Evolutionary conservation across 2,329 filamentous ascomycete species (phyloP).

Genomic region (Hirsutella minnesotensis): DNA sequence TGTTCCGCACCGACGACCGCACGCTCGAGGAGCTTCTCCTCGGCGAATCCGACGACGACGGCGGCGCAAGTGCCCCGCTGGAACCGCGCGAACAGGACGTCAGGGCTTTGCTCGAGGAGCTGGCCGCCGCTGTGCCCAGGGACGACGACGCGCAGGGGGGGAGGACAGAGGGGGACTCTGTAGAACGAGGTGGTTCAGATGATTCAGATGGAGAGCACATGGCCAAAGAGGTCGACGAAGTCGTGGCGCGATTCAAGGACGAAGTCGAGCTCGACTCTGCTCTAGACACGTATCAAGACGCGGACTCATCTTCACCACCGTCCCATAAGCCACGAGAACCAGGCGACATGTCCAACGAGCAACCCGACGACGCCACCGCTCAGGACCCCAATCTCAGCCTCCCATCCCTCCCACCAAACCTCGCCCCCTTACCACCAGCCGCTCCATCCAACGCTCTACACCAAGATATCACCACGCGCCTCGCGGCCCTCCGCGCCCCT

Average conservation of each 20-base stretch:
- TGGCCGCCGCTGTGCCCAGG: slow-evolving; percentile 9
- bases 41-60: slow-evolving; percentile 25
- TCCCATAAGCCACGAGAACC: not conserved
- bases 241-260: slow-evolving; percentile 34
- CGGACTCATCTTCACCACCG: not conserved
- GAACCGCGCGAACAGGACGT: slow-evolving; percentile 21
- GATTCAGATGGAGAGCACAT: slow-evolving; percentile 41
- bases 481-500: slow-evolving; percentile 36
- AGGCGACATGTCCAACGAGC: not conserved
- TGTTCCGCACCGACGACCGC: slow-evolving; percentile 37
- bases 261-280: slow-evolving; percentile 26
- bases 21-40: slow-evolving; percentile 39
- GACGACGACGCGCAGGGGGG: slow-evolving; percentile 7
- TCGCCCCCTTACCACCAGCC: slow-evolving; percentile 21
- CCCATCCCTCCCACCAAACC: slow-evolving; percentile 33
- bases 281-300: slow-evolving; percentile 4
- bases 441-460: slow-evolving; percentile 15
- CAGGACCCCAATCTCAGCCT: slow-evolving; percentile 15
- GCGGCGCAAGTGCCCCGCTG: slow-evolving; percentile 8
- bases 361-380: slow-evolving; percentile 4
- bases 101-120: slow-evolving; percentile 23
- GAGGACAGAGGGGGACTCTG: not conserved
- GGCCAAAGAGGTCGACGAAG: slow-evolving; percentile 28
- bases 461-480: slow-evolving; percentile 36
- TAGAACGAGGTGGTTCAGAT: slow-evolving; percentile 15